phyloP scores from a whole-genome alignment of 2,329 filamentous ascomycete species.

The Alternaria angustiovoidea region DNA sequence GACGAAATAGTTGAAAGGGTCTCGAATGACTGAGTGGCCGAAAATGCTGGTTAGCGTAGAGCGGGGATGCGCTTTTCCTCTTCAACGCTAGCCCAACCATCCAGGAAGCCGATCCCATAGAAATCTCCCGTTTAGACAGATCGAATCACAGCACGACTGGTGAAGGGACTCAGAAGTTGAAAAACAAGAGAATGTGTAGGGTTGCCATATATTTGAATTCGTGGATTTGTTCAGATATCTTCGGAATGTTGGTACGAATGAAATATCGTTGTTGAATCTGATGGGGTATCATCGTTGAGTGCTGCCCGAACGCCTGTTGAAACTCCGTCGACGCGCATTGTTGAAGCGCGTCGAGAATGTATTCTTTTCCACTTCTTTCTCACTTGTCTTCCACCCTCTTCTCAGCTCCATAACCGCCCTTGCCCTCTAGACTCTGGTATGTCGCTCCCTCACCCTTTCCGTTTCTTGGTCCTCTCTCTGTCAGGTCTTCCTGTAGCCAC shows the following conservation, averaged over 20 bases:
- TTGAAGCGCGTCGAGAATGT: slow-evolving; percentile 34
- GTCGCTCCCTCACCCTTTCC: slow-evolving; percentile 69
- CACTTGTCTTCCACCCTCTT: slow-evolving; percentile 45
- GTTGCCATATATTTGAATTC: background rate
- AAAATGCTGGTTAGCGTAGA: slow-evolving; percentile 16
- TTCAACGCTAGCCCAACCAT: background rate
- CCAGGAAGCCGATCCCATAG: background rate
- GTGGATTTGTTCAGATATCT: background rate
- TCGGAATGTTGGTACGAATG: background rate
- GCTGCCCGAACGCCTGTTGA: slow-evolving; percentile 36
- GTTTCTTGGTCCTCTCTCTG: slow-evolving; percentile 79
- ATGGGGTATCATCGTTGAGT: slow-evolving; percentile 51
- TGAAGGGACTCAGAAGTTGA: background rate
- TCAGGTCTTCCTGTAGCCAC: slow-evolving; percentile 85
- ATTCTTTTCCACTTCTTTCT: background rate
- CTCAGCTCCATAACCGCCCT: slow-evolving; percentile 71
- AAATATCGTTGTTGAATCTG: slow-evolving; percentile 8
- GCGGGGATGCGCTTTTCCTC: slow-evolving; percentile 4
- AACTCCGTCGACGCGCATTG: slow-evolving; percentile 25
- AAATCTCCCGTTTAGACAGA: background rate
- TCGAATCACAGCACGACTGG: background rate
- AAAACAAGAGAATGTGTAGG: background rate
- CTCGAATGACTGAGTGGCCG: background rate
- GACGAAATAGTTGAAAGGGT: background rate
- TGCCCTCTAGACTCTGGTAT: slow-evolving; percentile 65